These are phyloP conservation scores for Cucurbita maxima DNA, from an alignment of 306 rosid genomes.

Conservation along the genomic window DNA sequence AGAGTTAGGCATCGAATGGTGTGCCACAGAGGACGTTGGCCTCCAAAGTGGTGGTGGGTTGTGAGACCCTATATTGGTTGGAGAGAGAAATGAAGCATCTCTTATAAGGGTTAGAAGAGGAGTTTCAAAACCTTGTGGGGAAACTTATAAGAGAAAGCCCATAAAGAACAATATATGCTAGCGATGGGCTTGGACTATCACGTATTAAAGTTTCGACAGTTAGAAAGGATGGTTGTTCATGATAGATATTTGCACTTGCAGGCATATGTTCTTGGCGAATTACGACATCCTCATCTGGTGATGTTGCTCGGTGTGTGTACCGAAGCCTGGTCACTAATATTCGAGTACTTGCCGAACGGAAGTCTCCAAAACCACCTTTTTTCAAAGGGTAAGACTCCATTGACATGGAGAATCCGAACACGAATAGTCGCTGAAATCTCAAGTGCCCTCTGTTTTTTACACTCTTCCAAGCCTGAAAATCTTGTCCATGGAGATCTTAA, in stretches of 20 bases:
- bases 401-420: conserved; percentile 54
- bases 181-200: too few species aligned
- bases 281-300: conserved; percentile 70
- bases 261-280: conserved; percentile 70
- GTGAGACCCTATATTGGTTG: too few species aligned
- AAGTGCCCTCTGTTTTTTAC: conserved; percentile 77
- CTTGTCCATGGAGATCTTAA: conserved; percentile 71
- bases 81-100: too few species aligned
- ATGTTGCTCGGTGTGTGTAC: conserved; percentile 72
- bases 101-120: too few species aligned
- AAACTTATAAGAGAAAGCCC: too few species aligned
- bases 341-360: conserved; percentile 63
- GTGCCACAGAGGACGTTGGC: too few species aligned
- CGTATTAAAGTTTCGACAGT: background rate
- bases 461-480: conserved; percentile 58
- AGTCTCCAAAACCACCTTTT: conserved; percentile 58
- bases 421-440: conserved; percentile 57
- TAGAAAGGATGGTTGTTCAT: background rate
- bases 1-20: too few species aligned
- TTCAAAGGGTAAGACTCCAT: conserved; percentile 34
- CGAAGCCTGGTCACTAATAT: conserved; percentile 72
- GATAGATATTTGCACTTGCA: conserved; percentile 7
- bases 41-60: too few species aligned
- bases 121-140: too few species aligned
- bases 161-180: too few species aligned